Evolutionary conservation across 148 eudicot species (phyloP), one percentile per base, ranked within the genome.

Genomic region (Persicaria maculosa): DNA sequence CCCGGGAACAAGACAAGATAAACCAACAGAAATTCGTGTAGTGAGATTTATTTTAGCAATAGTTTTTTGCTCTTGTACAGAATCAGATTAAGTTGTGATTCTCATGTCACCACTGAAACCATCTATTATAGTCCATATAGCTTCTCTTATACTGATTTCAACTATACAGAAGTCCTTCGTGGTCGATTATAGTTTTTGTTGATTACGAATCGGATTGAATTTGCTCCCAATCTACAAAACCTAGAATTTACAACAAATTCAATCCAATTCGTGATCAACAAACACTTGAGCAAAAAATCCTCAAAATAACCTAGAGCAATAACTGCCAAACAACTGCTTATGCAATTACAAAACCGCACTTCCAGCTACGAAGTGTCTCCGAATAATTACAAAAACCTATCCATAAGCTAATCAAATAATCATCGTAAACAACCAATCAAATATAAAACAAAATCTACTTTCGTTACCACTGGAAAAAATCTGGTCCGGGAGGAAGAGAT

Each of bases 381-480:
- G 44, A 15, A 12, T 4, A 62, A 62, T 4, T 10, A 62, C 68
- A 31, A 31, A 62, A 62, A 25, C 22, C 7, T 36, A 62, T 57
- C 62, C 62, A 4, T 8, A 62, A 62, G 5, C 44, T 62, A 31
- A 62, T 25, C 44, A 36, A 45, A 6, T 65, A 72, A 54, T 73
- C 12, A 16, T 50, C 5, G 40, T 5, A 47, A 15, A 6, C 15
- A 31, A 5, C 3, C 3, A 40, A 17, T 31, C 40, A 31, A 31
- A 31, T 2, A 31, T 31, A 1, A 31, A 31, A 31, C 40, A 31
- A 31, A 31, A 31, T 31, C 15, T 15, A 43, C 14, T 40, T 46
- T 71, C 36, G 68, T 44, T 79, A 84, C 87, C 85, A 71, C 72
- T 20, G 80, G 83, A 65, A 73, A 74, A 43, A 74, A 47, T 50